phyloP scores from a whole-genome alignment of 257 asterid genomes.

The Lavandula angustifolia region DNA sequence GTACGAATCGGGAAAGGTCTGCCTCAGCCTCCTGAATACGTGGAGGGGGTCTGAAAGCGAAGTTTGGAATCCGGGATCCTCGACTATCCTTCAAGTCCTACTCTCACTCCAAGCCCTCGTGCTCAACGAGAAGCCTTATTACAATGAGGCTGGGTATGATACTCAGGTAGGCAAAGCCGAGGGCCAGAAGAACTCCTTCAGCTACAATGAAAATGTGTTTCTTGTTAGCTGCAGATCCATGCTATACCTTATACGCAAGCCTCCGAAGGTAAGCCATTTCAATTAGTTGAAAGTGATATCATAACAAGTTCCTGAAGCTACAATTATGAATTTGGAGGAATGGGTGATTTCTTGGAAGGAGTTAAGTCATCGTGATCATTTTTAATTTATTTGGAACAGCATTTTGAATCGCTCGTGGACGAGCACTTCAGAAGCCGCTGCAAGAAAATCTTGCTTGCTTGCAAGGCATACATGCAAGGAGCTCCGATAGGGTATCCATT shows the following conservation, averaged over 20 bases:
- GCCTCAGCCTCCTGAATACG: conserved; percentile 86
- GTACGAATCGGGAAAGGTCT: conserved; percentile 85
- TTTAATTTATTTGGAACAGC: conserved; percentile 44
- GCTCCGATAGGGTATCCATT: conserved; percentile 70
- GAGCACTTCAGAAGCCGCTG: conserved; percentile 69
- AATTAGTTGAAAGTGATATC: not conserved
- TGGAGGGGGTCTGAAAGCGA: conserved; percentile 85
- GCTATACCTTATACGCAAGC: conserved; percentile 71
- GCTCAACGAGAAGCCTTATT: conserved; percentile 86
- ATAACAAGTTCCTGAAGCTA: not conserved
- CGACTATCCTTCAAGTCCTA: conserved; percentile 83
- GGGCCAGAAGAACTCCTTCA: conserved; percentile 83
- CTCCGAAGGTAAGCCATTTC: conserved; percentile 67
- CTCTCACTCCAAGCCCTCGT: conserved; percentile 97
- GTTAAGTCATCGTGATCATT: not conserved
- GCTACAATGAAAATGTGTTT: conserved; percentile 90
- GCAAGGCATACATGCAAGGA: conserved; percentile 77
- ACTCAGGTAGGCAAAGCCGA: conserved; percentile 78
- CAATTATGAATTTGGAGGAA: not conserved
- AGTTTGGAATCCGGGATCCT: conserved; percentile 80
- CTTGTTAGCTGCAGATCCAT: conserved; percentile 89
- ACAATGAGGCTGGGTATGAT: conserved; percentile 93
- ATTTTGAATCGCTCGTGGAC: conserved; percentile 76
- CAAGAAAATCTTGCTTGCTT: conserved; percentile 59
- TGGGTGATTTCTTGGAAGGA: not conserved